Percentiles rank a stretch among this genome's conserved stretches.
Evolutionary conservation across 2,329 filamentous ascomycete species (phyloP).

Genomic region (Verticillium zaregamsianum): DNA sequence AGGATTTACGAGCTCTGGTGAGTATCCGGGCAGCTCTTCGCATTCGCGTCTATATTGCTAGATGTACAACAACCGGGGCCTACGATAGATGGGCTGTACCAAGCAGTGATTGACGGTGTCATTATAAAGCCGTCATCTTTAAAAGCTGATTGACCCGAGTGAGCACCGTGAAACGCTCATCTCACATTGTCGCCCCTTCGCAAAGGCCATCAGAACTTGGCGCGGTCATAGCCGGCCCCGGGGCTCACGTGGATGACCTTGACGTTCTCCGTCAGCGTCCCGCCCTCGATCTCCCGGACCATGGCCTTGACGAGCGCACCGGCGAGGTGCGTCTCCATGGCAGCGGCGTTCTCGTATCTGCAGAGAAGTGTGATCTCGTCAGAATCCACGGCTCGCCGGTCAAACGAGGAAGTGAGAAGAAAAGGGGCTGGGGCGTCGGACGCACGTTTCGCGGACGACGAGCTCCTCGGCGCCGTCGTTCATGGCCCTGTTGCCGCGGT

Average conservation of each 20-base stretch:
- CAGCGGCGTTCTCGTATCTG: slow-evolving; percentile 19
- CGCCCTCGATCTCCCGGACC: slow-evolving; percentile 13
- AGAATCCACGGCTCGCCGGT: too few species aligned
- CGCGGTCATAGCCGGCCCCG: slow-evolving; percentile 1
- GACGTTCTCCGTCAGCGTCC: slow-evolving; percentile 1
- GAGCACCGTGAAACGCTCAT: too few species aligned
- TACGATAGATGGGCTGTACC: too few species aligned
- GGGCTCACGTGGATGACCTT: slow-evolving; percentile 2
- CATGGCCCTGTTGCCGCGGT: slow-evolving; percentile 16
- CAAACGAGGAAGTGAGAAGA: background rate
- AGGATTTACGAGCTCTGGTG: too few species aligned
- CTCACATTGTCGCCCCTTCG: too few species aligned
- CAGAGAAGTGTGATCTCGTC: too few species aligned
- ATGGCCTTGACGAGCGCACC: slow-evolving; percentile 14
- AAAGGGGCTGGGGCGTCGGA: background rate
- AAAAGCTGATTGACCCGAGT: too few species aligned
- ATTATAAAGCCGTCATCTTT: too few species aligned
- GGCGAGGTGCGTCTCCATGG: slow-evolving; percentile 16
- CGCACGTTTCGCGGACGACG: slow-evolving; percentile 20
- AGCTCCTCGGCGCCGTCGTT: slow-evolving; percentile 18
- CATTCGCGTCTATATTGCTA: too few species aligned
- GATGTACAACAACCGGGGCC: too few species aligned
- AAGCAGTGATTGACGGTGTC: too few species aligned
- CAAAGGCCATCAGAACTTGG: background rate
- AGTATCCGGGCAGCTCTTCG: too few species aligned